These are phyloP conservation scores for Alternaria ventricosa DNA, from an alignment of 2,329 filamentous ascomycete genomes.

Conservation along the genomic window DNA sequence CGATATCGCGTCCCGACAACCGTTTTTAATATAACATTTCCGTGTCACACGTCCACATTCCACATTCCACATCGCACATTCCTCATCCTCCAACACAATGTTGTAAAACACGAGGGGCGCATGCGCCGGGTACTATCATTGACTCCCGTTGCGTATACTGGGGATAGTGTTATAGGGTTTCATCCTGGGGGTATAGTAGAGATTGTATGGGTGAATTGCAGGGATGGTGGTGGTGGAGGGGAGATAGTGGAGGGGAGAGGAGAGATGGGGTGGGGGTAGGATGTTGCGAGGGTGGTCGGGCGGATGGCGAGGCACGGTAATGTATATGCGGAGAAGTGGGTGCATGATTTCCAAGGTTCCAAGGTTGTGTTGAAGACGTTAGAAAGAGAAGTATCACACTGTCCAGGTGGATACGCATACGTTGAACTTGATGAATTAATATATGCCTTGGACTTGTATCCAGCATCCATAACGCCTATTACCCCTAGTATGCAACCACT, in stretches of 20 bases:
- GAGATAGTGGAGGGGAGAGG: background rate
- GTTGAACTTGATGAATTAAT: no score
- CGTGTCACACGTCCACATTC: no score
- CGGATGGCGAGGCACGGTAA: background rate
- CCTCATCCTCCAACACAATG: background rate
- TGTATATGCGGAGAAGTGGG: no score
- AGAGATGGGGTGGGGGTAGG: background rate
- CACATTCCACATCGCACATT: background rate
- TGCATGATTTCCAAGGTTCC: no score
- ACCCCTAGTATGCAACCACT: background rate
- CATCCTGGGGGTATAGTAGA: background rate
- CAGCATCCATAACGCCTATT: background rate
- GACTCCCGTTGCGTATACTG: background rate
- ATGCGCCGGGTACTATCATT: slow-evolving; percentile 11
- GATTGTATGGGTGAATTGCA: background rate
- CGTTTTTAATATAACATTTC: background rate
- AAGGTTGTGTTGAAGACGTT: background rate
- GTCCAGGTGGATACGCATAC: no score
- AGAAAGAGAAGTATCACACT: no score
- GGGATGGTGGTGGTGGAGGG: background rate
- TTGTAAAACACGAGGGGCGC: background rate
- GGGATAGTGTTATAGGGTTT: slow-evolving; percentile 2
- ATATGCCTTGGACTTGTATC: background rate
- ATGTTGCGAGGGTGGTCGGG: background rate
- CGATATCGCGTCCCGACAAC: background rate